Conservation (phyloP, 2,329 filamentous ascomycete species). For the Penicillium sp. region DNA sequence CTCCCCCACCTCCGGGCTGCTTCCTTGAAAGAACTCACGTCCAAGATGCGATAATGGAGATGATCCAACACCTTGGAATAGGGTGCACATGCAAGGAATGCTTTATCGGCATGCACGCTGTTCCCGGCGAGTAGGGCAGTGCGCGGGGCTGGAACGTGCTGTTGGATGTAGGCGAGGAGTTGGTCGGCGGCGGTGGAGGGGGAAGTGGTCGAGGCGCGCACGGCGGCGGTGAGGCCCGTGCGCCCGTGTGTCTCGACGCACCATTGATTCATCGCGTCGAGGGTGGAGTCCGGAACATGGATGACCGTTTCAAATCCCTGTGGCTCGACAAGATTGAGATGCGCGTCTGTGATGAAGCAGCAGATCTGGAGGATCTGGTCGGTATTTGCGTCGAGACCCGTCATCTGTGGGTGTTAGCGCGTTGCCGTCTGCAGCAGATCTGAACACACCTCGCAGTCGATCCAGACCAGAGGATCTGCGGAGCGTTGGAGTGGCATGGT, state of each 20-base stretch:
- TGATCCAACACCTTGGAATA: constrained; percentile 73
- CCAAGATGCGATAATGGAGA: constrained; percentile 86
- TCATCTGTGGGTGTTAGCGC: constrained; percentile 67
- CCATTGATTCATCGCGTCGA: constrained; percentile 86
- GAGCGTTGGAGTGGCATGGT: constrained; percentile 52
- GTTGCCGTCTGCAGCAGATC: background rate
- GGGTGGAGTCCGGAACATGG: constrained; percentile 67
- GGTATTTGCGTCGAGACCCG: constrained; percentile 72
- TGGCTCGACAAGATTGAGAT: constrained; percentile 74
- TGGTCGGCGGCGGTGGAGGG: constrained; percentile 69
- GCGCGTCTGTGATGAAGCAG: constrained; percentile 83
- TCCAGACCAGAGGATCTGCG: constrained; percentile 76
- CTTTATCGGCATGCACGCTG: constrained; percentile 85
- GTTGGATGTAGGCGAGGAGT: constrained; percentile 76
- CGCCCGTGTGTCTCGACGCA: constrained; percentile 76
- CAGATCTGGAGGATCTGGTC: constrained; percentile 91
- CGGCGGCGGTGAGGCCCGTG: constrained; percentile 78
- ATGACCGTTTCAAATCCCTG: constrained; percentile 78
- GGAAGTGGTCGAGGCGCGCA: constrained; percentile 71
- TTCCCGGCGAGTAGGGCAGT: constrained; percentile 83
- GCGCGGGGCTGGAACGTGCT: constrained; percentile 65
- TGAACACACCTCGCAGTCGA: constrained; percentile 67
- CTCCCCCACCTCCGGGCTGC: constrained; percentile 79
- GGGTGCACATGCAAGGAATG: constrained; percentile 73
- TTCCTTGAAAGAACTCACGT: constrained; percentile 92